Evolutionary conservation across 352 stramenopile species (phyloP), one percentile per base, ranked within the genome.

Genomic region (Globisporangium mamillatum): DNA sequence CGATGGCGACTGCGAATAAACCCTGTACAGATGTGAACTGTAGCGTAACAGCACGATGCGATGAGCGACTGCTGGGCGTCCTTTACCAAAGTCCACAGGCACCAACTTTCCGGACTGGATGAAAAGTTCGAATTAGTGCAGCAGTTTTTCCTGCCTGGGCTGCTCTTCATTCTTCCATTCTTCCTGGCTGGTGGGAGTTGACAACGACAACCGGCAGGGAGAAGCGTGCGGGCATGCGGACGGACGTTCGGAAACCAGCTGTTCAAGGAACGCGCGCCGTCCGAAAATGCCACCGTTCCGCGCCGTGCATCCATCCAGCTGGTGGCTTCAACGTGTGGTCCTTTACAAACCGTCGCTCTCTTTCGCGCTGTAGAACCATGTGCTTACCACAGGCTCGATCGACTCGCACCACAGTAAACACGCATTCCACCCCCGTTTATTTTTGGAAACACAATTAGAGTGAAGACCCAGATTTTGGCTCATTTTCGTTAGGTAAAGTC

Each of bases 341-440:
- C 53, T 63, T 44, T 54, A 63, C 63, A n/a, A n/a, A 58, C 36
- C 14, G 27, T 38, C 54, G n/a, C 55, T 64, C 55, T 50, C 64
- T 56, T 69, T 69, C 64, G 64, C 55, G 64, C 64, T 57, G 44
- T 20, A 64, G 46, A 69, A 64, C 34, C 64, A 69, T 25, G 41
- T 69, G 64, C 64, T 62, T 63, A 57, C 63, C 54, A 27, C 54
- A 48, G 56, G 53, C 52, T 34, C 12, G 29, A 60, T 16, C 24
- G 32, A 38, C 38, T 44, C 44, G 41, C 25, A n/a, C 36, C 36
- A 62, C 53, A 18, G 63, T 59, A 12, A 9, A 29, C 3, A n/a
- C 9, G 8, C 10, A 18, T 25, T 25, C 8, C 3, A 7, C 0
- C 27, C 0, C 32, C 32, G 46, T 61, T 48, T 48, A 48, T 44